Conservation (phyloP, 2,329 filamentous ascomycete genomes). For the Aspergillus carbonarius region DNA sequence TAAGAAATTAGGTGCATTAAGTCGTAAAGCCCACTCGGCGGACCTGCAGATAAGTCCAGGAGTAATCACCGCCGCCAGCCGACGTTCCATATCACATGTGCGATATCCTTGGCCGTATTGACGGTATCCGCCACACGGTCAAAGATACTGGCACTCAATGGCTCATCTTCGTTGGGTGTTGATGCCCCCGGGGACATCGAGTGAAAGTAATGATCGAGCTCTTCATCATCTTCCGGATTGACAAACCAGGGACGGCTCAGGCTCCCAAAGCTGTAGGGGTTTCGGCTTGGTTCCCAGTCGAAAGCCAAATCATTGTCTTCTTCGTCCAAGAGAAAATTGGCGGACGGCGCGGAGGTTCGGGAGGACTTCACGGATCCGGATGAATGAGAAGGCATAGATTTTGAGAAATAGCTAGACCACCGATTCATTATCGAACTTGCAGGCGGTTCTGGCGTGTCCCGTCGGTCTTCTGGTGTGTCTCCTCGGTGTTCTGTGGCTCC, state of each 20-base stretch:
- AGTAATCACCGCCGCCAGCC: conserved; percentile 56
- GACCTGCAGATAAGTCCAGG: background rate
- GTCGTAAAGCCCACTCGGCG: background rate
- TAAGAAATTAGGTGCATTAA: background rate
- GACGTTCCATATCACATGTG: conserved; percentile 67
- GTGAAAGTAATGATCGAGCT: conserved; percentile 64
- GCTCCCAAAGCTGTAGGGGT: conserved; percentile 13
- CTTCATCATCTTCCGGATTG: conserved; percentile 50
- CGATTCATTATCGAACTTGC: conserved; percentile 31
- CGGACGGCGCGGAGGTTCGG: conserved; percentile 66
- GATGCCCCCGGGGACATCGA: conserved; percentile 86
- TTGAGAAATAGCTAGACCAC: conserved; percentile 45
- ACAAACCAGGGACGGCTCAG: conserved; percentile 34
- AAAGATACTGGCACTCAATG: conserved; percentile 64
- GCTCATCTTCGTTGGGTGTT: conserved; percentile 79
- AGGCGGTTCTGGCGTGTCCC: conserved; percentile 67
- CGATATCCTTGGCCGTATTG: conserved; percentile 64
- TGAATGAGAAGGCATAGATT: conserved; percentile 62
- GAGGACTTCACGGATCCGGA: conserved; percentile 76
- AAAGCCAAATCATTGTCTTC: conserved; percentile 53
- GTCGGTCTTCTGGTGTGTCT: conserved; percentile 41
- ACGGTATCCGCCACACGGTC: conserved; percentile 78
- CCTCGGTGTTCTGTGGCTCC: conserved; percentile 55
- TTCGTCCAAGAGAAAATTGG: conserved; percentile 63
- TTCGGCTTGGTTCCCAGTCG: conserved; percentile 42